phyloP scores from a whole-genome alignment of 805 yeast species.

The Komagataella pastoris region DNA sequence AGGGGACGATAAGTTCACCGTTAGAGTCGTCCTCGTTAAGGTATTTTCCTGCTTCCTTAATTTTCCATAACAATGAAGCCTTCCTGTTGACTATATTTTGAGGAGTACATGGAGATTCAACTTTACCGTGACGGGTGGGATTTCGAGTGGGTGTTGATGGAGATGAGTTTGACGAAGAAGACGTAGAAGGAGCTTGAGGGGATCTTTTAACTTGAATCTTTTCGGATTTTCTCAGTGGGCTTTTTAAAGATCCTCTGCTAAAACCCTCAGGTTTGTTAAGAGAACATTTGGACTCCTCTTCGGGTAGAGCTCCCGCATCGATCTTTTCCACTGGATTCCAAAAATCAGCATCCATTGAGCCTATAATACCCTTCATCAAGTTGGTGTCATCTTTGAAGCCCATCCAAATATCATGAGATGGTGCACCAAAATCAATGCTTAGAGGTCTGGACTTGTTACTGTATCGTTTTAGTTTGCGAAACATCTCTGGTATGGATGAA shows the following conservation, averaged over 20 bases:
- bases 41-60: not conserved
- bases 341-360: not conserved
- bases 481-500: not conserved
- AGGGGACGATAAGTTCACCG: not conserved
- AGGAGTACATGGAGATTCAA: not conserved
- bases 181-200: not conserved
- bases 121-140: not conserved
- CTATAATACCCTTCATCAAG: conserved; percentile 57
- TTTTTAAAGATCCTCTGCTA: not conserved
- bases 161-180: not conserved
- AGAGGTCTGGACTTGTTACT: not conserved
- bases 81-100: not conserved
- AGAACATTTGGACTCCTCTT: not conserved
- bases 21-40: not conserved
- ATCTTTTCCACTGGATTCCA: not conserved
- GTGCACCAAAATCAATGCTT: not conserved
- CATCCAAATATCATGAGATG: conserved; percentile 23
- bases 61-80: not conserved
- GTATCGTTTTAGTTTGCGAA: not conserved
- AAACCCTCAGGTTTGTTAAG: not conserved
- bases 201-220: not conserved
- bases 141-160: not conserved
- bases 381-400: conserved; percentile 77
- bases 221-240: not conserved
- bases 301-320: not conserved